Percentiles rank a stretch among this genome's conserved stretches.
phyloP scores from a whole-genome alignment of 2,329 filamentous ascomycete genomes.

The Alternaria brassicae region DNA sequence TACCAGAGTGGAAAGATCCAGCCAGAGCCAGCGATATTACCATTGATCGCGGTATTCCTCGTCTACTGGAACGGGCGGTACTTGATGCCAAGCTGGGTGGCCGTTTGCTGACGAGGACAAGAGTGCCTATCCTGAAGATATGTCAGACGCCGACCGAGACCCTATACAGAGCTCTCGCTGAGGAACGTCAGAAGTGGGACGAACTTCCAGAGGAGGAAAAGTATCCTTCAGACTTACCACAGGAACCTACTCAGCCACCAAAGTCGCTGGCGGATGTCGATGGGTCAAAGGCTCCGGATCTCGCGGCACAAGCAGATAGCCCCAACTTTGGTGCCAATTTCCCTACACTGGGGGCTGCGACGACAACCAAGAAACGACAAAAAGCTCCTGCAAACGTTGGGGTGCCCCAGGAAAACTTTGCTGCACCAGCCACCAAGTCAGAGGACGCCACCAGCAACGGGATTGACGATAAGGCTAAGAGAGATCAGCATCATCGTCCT shows the following conservation, averaged over 20 bases:
- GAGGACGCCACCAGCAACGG: conserved; percentile 13
- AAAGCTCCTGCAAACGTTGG: conserved; percentile 8
- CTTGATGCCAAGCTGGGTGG: conserved; percentile 76
- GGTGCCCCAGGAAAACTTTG: conserved; percentile 13
- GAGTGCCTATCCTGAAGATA: conserved; percentile 87
- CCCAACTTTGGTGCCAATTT: conserved; percentile 8
- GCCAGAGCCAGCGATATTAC: conserved; percentile 32
- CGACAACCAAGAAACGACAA: conserved; percentile 6
- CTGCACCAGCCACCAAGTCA: conserved; percentile 23
- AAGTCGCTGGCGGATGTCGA: conserved; percentile 20
- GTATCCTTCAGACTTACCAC: conserved; percentile 37
- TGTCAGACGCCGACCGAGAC: conserved; percentile 72
- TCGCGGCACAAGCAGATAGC: conserved; percentile 13
- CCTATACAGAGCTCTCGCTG: conserved; percentile 66
- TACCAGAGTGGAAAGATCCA: conserved; percentile 62
- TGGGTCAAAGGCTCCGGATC: conserved; percentile 15
- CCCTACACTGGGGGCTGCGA: conserved; percentile 7
- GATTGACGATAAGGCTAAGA: conserved; percentile 4
- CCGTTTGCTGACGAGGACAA: conserved; percentile 76
- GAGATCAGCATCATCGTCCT: conserved; percentile 28
- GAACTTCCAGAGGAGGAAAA: conserved; percentile 57
- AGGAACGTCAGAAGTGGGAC: conserved; percentile 77
- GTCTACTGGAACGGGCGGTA: conserved; percentile 76
- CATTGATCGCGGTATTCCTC: conserved; percentile 69
- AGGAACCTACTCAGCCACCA: conserved; percentile 18